Percentiles rank a stretch among this genome's conserved stretches.
These are phyloP conservation scores for Ganoderma leucocontextum DNA, from an alignment of 1,284 basidiomycete genomes.

Conservation along the genomic window DNA sequence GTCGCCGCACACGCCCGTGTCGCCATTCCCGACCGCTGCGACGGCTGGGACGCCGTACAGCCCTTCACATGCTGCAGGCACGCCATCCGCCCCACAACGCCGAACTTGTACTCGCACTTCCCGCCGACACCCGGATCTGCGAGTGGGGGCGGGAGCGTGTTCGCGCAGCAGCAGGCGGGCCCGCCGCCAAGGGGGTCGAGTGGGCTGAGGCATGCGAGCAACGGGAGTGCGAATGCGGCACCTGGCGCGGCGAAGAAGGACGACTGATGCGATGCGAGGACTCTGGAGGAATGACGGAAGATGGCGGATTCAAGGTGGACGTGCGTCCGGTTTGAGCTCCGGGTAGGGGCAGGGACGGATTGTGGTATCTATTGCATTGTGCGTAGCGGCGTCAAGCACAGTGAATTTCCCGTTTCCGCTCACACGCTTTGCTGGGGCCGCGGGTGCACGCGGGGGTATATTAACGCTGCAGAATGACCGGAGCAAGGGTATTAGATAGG, in stretches of 20 bases:
- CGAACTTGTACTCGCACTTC: slow-evolving; percentile 44
- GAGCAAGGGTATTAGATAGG: no score
- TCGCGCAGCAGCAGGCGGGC: slow-evolving; percentile 36
- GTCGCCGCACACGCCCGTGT: slow-evolving; percentile 20
- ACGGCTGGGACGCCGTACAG: slow-evolving; percentile 39
- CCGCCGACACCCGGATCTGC: slow-evolving; percentile 49
- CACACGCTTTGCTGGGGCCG: no score
- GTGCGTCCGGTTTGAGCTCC: not conserved
- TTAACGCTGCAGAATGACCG: no score
- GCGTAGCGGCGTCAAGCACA: not conserved
- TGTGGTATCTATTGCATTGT: slow-evolving; percentile 2
- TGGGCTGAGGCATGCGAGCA: slow-evolving; percentile 30
- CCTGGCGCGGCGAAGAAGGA: slow-evolving; percentile 49
- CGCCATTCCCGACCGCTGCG: slow-evolving; percentile 36
- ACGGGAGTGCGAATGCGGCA: slow-evolving; percentile 24
- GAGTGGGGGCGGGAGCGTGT: slow-evolving; percentile 25
- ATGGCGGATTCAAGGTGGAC: not conserved
- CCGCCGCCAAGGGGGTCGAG: slow-evolving; percentile 28
- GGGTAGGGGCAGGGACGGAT: not conserved
- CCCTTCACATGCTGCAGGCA: slow-evolving; percentile 2
- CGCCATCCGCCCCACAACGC: slow-evolving; percentile 36
- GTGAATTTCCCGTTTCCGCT: not conserved
- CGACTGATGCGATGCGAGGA: slow-evolving; percentile 42
- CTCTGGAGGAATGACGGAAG: not conserved
- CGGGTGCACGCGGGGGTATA: no score